These are phyloP conservation scores for Ettlia oleoabundans DNA, from an alignment of 139 green algal species.

Conservation along the genomic window DNA sequence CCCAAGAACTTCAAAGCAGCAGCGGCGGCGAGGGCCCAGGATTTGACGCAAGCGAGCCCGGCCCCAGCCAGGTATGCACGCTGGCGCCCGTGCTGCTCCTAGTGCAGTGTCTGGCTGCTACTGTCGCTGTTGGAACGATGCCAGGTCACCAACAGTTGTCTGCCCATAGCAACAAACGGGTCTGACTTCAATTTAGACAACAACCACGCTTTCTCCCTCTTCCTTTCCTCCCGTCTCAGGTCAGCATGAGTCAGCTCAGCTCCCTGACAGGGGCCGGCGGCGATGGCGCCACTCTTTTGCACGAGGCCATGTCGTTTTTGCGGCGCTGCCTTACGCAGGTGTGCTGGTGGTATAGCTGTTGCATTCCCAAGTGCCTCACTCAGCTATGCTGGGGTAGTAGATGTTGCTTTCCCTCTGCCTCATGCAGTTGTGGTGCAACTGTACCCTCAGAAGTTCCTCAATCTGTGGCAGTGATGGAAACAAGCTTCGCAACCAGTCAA, in stretches of 20 bases:
- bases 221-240: background rate
- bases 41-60: background rate
- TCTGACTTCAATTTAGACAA: no score
- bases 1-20: constrained; percentile 20
- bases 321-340: constrained; percentile 42
- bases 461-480: no score
- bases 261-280: constrained; percentile 16
- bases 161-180: no score
- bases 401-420: no score
- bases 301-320: constrained; percentile 46
- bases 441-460: no score
- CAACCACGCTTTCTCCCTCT: background rate
- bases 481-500: no score
- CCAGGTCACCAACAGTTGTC: no score
- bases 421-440: no score
- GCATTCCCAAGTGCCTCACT: no score
- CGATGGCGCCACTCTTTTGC: constrained; percentile 37
- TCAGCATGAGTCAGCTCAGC: constrained; percentile 33
- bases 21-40: background rate
- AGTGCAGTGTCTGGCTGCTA: background rate
- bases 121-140: no score
- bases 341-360: background rate
- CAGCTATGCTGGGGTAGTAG: no score
- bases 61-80: constrained; percentile 11
- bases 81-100: background rate